These are phyloP conservation scores for Flaveria robusta DNA, from an alignment of 129 eudicot species.

Conservation along the genomic window DNA sequence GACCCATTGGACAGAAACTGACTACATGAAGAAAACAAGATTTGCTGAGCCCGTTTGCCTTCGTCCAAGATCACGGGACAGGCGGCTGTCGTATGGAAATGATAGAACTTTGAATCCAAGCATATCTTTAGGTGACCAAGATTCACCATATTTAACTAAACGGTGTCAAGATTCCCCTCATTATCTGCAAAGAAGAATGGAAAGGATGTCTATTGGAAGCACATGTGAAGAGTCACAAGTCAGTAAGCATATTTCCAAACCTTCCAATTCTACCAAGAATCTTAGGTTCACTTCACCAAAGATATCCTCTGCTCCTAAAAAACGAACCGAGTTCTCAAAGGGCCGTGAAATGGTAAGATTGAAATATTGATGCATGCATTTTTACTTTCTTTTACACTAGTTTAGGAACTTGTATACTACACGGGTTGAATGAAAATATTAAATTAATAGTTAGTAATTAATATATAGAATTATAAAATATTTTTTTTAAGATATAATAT, in stretches of 20 bases:
- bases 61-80: conserved; percentile 48
- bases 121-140: conserved; percentile 69
- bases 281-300: conserved; percentile 51
- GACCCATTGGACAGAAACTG: conserved; percentile 54
- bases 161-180: conserved; percentile 41
- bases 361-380: conserved; percentile 16
- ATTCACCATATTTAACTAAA: conserved; percentile 44
- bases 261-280: conserved; percentile 42
- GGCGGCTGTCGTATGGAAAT: conserved; percentile 55
- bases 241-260: conserved; percentile 43
- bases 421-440: no score
- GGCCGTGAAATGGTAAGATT: conserved; percentile 62
- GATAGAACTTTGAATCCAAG: conserved; percentile 92
- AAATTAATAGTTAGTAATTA: no score
- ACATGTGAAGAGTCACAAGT: conserved; percentile 44
- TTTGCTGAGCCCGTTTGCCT: conserved; percentile 61
- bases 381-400: neutral
- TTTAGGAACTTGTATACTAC: no score
- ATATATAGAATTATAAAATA: no score
- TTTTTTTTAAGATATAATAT: no score
- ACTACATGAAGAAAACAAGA: conserved; percentile 61
- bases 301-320: conserved; percentile 47
- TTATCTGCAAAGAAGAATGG: conserved; percentile 47
- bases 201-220: conserved; percentile 50
- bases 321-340: conserved; percentile 52